Evolutionary conservation across 2,329 filamentous ascomycete species (phyloP).

Genomic region (Harringtonia lauricola): DNA sequence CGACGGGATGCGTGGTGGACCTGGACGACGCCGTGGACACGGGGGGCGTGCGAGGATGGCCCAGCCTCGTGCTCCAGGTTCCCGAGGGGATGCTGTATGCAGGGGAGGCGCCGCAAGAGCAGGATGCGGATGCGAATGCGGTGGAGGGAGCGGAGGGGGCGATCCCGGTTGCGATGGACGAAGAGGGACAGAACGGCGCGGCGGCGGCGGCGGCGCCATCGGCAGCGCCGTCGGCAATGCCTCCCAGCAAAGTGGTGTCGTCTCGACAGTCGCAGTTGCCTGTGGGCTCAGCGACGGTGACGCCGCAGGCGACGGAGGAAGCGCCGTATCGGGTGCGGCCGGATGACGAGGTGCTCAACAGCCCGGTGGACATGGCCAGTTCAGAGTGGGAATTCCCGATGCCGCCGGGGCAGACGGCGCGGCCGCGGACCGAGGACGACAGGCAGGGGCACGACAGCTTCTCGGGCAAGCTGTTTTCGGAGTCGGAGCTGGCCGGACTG

Average conservation of each 20-base stretch:
- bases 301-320: constrained; percentile 4
- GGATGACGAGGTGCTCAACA: constrained; percentile 11
- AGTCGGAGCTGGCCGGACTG: constrained; percentile 7
- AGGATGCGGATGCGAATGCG: constrained; percentile 1
- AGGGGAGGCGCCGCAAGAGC: constrained; percentile 2
- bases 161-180: background rate
- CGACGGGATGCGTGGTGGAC: constrained; percentile 15
- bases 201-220: background rate
- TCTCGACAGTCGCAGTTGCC: constrained; percentile 3
- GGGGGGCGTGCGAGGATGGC: constrained; percentile 14
- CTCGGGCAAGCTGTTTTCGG: constrained; percentile 6
- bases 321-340: constrained; percentile 10
- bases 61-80: constrained; percentile 14
- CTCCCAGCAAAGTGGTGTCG: background rate
- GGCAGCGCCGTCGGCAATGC: no score
- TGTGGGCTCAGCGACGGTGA: constrained; percentile 7
- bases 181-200: background rate
- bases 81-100: constrained; percentile 8
- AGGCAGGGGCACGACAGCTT: constrained; percentile 1
- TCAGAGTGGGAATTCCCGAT: constrained; percentile 5
- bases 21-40: constrained; percentile 15
- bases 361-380: constrained; percentile 5
- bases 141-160: background rate
- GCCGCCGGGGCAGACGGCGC: constrained; percentile 3
- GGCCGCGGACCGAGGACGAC: no score